phyloP scores from a whole-genome alignment of 306 rosid species.

The Malus sylvestris region DNA sequence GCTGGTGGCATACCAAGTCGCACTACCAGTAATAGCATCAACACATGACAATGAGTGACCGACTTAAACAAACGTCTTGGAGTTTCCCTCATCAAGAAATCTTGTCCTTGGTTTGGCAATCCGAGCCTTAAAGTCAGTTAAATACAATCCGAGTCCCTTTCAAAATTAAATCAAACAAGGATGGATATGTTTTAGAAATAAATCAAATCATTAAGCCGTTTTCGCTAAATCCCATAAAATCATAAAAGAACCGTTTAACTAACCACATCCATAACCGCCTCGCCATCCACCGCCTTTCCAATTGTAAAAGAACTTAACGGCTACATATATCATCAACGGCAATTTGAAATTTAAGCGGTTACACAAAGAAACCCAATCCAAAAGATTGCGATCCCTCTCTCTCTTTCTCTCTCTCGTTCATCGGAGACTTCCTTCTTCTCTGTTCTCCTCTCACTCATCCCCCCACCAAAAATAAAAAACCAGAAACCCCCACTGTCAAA shows the following conservation, averaged over 20 bases:
- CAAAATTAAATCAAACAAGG: too few relatives aligned
- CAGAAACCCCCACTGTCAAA: neutral
- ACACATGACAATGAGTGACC: too few relatives aligned
- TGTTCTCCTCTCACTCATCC: neutral
- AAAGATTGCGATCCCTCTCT: neutral
- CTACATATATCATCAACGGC: constrained; percentile 9
- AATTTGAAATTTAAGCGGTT: constrained; percentile 18
- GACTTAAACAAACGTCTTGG: too few relatives aligned
- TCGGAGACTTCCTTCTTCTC: constrained; percentile 3
- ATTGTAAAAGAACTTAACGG: constrained; percentile 4
- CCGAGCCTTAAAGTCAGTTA: too few relatives aligned
- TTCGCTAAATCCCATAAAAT: neutral
- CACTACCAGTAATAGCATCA: too few relatives aligned
- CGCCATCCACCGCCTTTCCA: neutral
- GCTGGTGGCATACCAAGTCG: too few relatives aligned
- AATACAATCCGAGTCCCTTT: too few relatives aligned
- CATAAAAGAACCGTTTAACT: neutral
- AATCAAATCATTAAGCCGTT: neutral
- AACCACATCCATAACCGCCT: neutral
- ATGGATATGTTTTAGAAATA: neutral
- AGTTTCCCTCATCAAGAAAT: too few relatives aligned
- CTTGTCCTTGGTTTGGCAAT: too few relatives aligned
- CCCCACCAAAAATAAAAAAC: neutral
- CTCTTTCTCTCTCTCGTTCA: neutral
- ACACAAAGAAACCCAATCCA: neutral